phyloP scores from a whole-genome alignment of 179 eudicot species.

The Drosera spatulata region DNA sequence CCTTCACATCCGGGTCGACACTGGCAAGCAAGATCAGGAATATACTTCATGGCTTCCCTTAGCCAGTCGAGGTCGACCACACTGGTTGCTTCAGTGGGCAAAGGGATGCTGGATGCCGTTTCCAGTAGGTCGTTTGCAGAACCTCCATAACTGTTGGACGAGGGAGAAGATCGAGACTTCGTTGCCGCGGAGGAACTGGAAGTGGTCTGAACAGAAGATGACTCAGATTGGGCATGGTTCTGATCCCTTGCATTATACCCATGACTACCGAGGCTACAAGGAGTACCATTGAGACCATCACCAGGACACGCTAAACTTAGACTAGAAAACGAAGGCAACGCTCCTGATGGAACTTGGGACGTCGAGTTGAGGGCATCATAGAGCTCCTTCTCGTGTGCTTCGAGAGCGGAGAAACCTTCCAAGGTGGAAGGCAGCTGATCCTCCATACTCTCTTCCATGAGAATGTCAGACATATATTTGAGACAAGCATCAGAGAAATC shows the following conservation, averaged over 20 bases:
- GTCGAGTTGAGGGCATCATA: slow-evolving; percentile 31
- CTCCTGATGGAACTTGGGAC: slow-evolving; percentile 4
- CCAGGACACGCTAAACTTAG: slow-evolving; percentile 13
- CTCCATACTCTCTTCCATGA: slow-evolving; percentile 48
- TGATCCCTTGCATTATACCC: slow-evolving; percentile 6
- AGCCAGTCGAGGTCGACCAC: not conserved
- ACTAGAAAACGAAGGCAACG: not conserved
- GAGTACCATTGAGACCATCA: slow-evolving; percentile 6
- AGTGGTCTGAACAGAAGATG: not conserved
- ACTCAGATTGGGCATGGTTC: slow-evolving; percentile 3
- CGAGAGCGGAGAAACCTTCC: slow-evolving; percentile 47
- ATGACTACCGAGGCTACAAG: not conserved
- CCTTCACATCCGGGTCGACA: not conserved
- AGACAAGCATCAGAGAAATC: slow-evolving; percentile 49
- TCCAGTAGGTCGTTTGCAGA: slow-evolving; percentile 1
- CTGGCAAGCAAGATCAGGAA: not conserved
- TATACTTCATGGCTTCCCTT: not conserved
- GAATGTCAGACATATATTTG: slow-evolving; percentile 42
- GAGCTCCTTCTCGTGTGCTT: slow-evolving; percentile 48
- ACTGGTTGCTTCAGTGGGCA: not conserved
- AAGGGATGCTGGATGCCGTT: slow-evolving; percentile 3
- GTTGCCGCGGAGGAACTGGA: not conserved
- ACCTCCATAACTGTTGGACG: slow-evolving; percentile 7
- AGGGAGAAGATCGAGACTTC: slow-evolving; percentile 5
- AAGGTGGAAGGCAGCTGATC: slow-evolving; percentile 30